Conservation (phyloP, 495 filamentous ascomycete species). For the Aspergillus steynii region DNA sequence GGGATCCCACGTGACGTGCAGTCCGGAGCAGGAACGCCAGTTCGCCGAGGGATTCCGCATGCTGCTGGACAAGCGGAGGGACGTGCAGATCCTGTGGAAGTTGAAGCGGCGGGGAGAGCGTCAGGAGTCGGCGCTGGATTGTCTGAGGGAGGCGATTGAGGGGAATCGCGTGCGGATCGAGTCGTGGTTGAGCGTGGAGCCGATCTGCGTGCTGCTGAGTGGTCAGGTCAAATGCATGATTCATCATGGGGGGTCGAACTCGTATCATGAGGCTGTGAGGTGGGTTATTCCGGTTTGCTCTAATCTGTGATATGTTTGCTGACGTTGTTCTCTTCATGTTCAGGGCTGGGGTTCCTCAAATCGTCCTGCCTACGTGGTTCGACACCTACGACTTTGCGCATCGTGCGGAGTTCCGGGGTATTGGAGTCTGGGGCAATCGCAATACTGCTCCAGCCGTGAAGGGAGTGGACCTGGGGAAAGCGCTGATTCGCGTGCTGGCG, state of each 20-base stretch:
- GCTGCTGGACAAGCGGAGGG: constrained; percentile 21
- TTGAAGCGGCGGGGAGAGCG: constrained; percentile 11
- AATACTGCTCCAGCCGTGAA: constrained; percentile 17
- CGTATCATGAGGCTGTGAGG: constrained; percentile 42
- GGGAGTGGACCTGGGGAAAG: constrained; percentile 20
- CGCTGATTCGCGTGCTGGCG: constrained; percentile 20
- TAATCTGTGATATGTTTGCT: neutral
- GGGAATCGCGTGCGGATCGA: constrained; percentile 28
- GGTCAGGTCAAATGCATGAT: constrained; percentile 39
- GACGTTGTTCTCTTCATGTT: neutral
- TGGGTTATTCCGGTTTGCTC: constrained; percentile 14
- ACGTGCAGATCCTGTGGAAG: constrained; percentile 48
- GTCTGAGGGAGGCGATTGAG: constrained; percentile 19
- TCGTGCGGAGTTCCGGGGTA: constrained; percentile 38
- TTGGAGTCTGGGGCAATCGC: constrained; percentile 43
- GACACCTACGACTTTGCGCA: constrained; percentile 43
- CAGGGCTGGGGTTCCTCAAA: constrained; percentile 44
- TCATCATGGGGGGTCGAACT: constrained; percentile 48
- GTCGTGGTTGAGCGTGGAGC: constrained; percentile 39
- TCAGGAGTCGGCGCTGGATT: neutral
- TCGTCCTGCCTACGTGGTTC: constrained; percentile 45
- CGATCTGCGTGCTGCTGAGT: constrained; percentile 35
- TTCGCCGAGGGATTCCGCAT: constrained; percentile 36
- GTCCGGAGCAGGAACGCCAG: constrained; percentile 20
- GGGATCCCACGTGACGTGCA: constrained; percentile 23